A percentile compares a stretch with the other conserved stretches of the same genome.
These are phyloP conservation scores for Actinomucor elegans DNA, from an alignment of 371 early-diverging fungal genomes.

Conservation along the genomic window DNA sequence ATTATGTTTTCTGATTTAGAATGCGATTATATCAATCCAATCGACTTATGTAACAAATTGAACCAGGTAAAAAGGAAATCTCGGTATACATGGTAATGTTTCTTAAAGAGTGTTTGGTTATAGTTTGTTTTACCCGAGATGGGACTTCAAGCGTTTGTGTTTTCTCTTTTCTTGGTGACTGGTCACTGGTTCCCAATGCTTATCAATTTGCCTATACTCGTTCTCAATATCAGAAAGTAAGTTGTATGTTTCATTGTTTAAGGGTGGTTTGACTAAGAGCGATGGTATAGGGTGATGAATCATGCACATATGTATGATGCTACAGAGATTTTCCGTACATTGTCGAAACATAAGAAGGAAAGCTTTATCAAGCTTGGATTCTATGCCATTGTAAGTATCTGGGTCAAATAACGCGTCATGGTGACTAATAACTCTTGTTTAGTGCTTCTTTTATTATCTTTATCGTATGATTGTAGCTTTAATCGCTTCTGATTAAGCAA, in stretches of 20 bases:
- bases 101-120: background rate
- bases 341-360: slow-evolving; percentile 86
- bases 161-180: slow-evolving; percentile 73
- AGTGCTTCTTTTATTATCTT: slow-evolving; percentile 85
- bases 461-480: slow-evolving; percentile 67
- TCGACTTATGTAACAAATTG: slow-evolving; percentile 90
- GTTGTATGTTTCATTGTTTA: slow-evolving; percentile 18
- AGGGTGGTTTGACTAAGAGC: background rate
- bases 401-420: background rate
- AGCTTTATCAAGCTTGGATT: slow-evolving; percentile 91
- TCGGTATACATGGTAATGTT: too few relatives aligned
- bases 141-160: slow-evolving; percentile 73
- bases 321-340: slow-evolving; percentile 91
- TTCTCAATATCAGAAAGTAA: slow-evolving; percentile 79
- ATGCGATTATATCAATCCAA: slow-evolving; percentile 96
- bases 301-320: slow-evolving; percentile 88
- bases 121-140: slow-evolving; percentile 93
- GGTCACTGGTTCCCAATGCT: slow-evolving; percentile 84
- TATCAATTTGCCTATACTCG: slow-evolving; percentile 81
- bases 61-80: slow-evolving; percentile 92
- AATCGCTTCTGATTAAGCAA: slow-evolving; percentile 32
- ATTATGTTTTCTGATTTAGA: slow-evolving; percentile 90
- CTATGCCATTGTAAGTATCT: slow-evolving; percentile 65
- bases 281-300: slow-evolving; percentile 58
- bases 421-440: background rate